Evolutionary conservation across 192 early-diverging fungal genomes (phyloP).

Genomic region (Backusella luteola): DNA sequence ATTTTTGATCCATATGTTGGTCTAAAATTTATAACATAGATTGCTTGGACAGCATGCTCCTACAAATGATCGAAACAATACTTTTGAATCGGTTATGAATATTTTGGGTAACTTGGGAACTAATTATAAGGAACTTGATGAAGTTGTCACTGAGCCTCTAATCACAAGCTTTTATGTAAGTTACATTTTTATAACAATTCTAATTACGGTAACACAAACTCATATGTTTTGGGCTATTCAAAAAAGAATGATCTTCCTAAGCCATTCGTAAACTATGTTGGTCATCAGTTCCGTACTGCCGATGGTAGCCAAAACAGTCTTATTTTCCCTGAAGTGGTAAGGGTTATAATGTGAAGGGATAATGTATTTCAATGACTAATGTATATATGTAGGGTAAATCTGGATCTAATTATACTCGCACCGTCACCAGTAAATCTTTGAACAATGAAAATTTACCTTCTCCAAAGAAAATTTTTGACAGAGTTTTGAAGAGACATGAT

Average conservation of each 20-base stretch:
- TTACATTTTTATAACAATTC: neutral
- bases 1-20: neutral
- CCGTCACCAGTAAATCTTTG: slow-evolving; percentile 1
- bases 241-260: slow-evolving; percentile 22
- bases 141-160: slow-evolving; percentile 14
- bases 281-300: slow-evolving; percentile 15
- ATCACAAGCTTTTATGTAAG: slow-evolving; percentile 17
- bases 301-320: slow-evolving; percentile 26
- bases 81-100: slow-evolving; percentile 19
- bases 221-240: neutral
- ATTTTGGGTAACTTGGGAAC: slow-evolving; percentile 11
- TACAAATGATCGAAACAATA: slow-evolving; percentile 20
- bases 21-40: neutral
- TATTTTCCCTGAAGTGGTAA: slow-evolving; percentile 21
- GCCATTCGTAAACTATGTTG: slow-evolving; percentile 24
- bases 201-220: neutral
- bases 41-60: slow-evolving; percentile 13
- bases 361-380: neutral
- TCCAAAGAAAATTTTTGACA: slow-evolving; percentile 17
- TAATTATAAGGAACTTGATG: slow-evolving; percentile 10
- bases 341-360: neutral
- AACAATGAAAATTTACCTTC: slow-evolving; percentile 8
- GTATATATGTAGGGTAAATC: slow-evolving; percentile 8
- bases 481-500: slow-evolving; percentile 19
- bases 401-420: slow-evolving; percentile 17